Evolutionary conservation across 2,329 filamentous ascomycete genomes (phyloP).

Genomic region (Colletotrichum plurivorum): DNA sequence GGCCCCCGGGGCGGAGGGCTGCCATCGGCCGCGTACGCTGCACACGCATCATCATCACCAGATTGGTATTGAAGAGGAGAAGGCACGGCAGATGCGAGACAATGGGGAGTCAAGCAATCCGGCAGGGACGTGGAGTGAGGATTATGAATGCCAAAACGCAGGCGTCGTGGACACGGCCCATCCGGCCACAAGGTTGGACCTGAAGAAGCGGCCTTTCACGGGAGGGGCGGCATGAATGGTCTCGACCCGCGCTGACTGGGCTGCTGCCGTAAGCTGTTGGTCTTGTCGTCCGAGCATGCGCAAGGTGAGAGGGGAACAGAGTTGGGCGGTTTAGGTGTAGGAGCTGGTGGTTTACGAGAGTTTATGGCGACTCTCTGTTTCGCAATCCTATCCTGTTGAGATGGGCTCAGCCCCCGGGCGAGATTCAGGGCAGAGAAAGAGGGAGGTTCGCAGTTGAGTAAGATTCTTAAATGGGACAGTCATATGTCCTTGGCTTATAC

Average conservation of each 20-base stretch:
- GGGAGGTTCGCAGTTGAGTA: not conserved
- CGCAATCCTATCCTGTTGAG: not conserved
- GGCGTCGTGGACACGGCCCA: constrained; percentile 8
- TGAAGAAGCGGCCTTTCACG: not conserved
- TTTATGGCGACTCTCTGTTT: not conserved
- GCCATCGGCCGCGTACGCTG: constrained; percentile 34
- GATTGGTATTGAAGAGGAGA: not conserved
- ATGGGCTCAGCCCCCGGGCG: not conserved
- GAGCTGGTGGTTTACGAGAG: constrained; percentile 15
- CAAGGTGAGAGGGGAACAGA: not conserved
- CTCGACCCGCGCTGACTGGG: constrained; percentile 26
- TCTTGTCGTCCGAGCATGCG: constrained; percentile 17
- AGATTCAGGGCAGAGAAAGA: not conserved
- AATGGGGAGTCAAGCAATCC: constrained; percentile 11
- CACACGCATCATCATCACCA: not conserved
- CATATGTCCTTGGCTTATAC: not conserved
- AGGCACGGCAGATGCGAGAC: constrained; percentile 2
- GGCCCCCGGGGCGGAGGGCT: constrained; percentile 3
- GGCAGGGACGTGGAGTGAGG: not conserved
- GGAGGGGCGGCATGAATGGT: constrained; percentile 10
- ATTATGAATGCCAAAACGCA: constrained; percentile 3
- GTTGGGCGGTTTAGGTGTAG: not conserved
- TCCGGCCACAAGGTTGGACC: constrained; percentile 15
- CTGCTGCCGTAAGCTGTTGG: not conserved
- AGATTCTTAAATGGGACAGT: not conserved